Percentiles rank a stretch among this genome's conserved stretches.
These are phyloP conservation scores for Hibiscus trionum DNA, from an alignment of 345 rosid genomes.

Conservation along the genomic window DNA sequence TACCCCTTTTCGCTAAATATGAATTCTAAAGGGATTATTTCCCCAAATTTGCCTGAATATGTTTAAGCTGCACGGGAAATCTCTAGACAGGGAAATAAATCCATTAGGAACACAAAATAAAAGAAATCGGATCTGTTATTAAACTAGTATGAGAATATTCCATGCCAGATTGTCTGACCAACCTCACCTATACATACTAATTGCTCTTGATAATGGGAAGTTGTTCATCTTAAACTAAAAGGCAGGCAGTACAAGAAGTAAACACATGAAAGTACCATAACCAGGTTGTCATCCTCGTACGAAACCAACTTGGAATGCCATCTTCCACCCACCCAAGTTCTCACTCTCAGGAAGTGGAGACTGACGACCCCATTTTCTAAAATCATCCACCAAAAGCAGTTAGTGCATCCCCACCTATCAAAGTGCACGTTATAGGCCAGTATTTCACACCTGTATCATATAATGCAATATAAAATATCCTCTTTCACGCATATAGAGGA, in stretches of 20 bases:
- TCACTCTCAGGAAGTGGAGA: background rate
- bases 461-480: background rate
- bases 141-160: background rate
- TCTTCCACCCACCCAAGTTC: background rate
- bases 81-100: too few relatives aligned
- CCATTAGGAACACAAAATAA: background rate
- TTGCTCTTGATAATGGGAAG: too few relatives aligned
- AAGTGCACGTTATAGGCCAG: background rate
- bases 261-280: background rate
- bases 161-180: background rate
- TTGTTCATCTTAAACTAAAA: too few relatives aligned
- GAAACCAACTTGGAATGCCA: background rate
- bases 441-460: background rate
- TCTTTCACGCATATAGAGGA: background rate
- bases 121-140: background rate
- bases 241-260: background rate
- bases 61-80: too few relatives aligned
- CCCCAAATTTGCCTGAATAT: too few relatives aligned
- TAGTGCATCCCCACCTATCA: background rate
- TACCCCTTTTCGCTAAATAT: too few relatives aligned
- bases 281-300: constrained; percentile 10
- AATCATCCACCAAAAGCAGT: background rate
- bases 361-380: background rate
- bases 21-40: too few relatives aligned
- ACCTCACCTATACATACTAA: background rate